phyloP scores from a whole-genome alignment of 371 early-diverging fungal species.

The Umbelopsis sp. region DNA sequence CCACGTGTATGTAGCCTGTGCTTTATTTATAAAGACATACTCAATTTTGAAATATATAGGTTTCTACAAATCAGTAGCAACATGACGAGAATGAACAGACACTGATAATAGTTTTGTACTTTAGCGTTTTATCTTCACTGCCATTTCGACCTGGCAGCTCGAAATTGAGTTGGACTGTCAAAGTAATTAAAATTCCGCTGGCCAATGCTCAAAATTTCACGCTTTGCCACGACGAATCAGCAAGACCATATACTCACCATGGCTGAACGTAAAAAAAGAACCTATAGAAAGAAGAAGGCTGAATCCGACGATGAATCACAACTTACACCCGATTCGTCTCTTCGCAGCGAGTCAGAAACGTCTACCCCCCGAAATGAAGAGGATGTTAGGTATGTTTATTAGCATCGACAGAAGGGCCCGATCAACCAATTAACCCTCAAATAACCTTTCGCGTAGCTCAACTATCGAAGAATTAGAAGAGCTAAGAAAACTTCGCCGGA shows the following conservation, averaged over 20 bases:
- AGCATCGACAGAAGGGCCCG: background rate
- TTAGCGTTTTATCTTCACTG: no score
- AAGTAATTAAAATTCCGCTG: background rate
- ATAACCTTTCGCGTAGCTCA: slow-evolving; percentile 22
- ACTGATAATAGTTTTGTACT: no score
- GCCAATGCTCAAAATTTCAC: background rate
- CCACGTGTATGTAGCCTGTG: no score
- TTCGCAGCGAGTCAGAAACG: slow-evolving; percentile 6
- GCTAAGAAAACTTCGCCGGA: slow-evolving; percentile 63
- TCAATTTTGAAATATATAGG: no score
- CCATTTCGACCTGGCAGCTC: no score
- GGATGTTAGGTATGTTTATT: slow-evolving; percentile 31
- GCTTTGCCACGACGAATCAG: background rate
- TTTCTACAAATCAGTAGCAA: no score
- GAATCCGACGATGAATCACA: slow-evolving; percentile 43
- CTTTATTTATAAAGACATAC: no score
- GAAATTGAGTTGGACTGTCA: no score
- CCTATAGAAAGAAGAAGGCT: slow-evolving; percentile 41
- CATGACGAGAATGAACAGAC: no score
- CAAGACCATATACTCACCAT: background rate
- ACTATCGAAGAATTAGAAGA: slow-evolving; percentile 67
- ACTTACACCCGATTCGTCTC: background rate
- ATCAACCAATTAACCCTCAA: background rate
- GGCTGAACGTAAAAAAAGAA: slow-evolving; percentile 29
- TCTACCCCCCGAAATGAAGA: slow-evolving; percentile 14